phyloP scores from a whole-genome alignment of 495 filamentous ascomycete species.

The Platismatia glauca region DNA sequence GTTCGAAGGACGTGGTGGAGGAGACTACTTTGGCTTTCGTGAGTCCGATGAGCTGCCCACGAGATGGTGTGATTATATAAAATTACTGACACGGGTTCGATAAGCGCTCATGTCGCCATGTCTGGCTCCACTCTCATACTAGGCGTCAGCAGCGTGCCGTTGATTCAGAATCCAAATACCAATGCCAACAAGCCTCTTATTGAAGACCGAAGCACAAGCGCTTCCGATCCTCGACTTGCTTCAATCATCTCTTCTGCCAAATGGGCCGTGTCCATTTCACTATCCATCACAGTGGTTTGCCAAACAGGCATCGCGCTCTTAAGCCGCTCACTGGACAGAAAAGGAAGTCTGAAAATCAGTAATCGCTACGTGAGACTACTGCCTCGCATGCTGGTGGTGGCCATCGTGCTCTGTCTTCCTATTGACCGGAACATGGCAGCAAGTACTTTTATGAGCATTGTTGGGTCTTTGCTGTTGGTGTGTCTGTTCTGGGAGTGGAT shows the following conservation, averaged over 20 bases:
- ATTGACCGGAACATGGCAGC: conserved; percentile 12
- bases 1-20: conserved; percentile 26
- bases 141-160: conserved; percentile 24
- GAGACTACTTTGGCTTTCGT: conserved; percentile 24
- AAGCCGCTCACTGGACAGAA: conserved; percentile 21
- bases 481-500: conserved; percentile 24
- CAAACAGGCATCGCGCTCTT: conserved; percentile 24
- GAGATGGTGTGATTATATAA: background rate
- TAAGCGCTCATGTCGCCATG: conserved; percentile 20
- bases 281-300: conserved; percentile 15
- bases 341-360: conserved; percentile 23
- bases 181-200: background rate
- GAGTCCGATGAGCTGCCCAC: conserved; percentile 2
- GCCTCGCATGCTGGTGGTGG: conserved; percentile 17
- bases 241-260: conserved; percentile 15
- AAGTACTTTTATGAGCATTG: conserved; percentile 11
- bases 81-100: background rate
- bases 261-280: conserved; percentile 23
- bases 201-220: background rate
- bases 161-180: conserved; percentile 17
- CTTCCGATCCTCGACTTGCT: conserved; percentile 1
- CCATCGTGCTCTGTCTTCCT: conserved; percentile 21
- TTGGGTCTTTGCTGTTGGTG: conserved; percentile 14
- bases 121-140: conserved; percentile 27
- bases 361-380: conserved; percentile 24